Conservation (phyloP, 2,329 filamentous ascomycete species). For the Nigrospora osmanthi region DNA sequence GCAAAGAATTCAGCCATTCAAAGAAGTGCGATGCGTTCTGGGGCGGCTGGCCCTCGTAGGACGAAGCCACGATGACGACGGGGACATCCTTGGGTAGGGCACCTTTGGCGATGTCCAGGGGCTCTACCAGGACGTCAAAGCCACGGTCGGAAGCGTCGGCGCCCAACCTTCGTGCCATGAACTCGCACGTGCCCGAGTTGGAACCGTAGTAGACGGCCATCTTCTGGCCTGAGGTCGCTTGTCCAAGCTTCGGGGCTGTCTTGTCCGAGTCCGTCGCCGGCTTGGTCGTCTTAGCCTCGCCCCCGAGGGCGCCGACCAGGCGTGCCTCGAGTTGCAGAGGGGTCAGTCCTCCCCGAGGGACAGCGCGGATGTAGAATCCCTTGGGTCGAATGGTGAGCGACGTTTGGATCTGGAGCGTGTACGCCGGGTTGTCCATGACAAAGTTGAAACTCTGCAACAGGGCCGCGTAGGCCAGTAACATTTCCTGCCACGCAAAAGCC, state of each 20-base stretch:
- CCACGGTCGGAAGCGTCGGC: conserved; percentile 51
- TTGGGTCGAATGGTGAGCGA: conserved; percentile 3
- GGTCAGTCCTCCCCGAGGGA: conserved; percentile 35
- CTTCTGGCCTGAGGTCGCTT: conserved; percentile 23
- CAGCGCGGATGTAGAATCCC: conserved; percentile 40
- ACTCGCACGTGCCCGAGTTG: conserved; percentile 68
- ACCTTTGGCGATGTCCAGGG: conserved; percentile 54
- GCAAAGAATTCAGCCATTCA: conserved; percentile 52
- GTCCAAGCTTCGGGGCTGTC: neutral
- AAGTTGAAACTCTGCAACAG: conserved; percentile 68
- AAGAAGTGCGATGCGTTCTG: conserved; percentile 66
- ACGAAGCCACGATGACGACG: conserved; percentile 58
- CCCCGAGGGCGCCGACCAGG: conserved; percentile 23
- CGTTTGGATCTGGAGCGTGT: conserved; percentile 19
- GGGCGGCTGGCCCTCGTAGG: conserved; percentile 67
- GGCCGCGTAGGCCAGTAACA: conserved; percentile 39
- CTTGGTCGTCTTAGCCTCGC: conserved; percentile 4
- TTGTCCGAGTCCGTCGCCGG: conserved; percentile 1
- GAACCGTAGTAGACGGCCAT: conserved; percentile 67
- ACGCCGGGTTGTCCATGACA: conserved; percentile 50
- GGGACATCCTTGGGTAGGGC: conserved; percentile 53
- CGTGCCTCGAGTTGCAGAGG: conserved; percentile 37
- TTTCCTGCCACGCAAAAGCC: conserved; percentile 47
- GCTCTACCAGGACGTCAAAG: conserved; percentile 43
- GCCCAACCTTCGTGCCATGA: conserved; percentile 56